Base-by-base conservation (phyloP, 2,329 filamentous ascomycete species). In the Sphaerulina musiva region DNA sequence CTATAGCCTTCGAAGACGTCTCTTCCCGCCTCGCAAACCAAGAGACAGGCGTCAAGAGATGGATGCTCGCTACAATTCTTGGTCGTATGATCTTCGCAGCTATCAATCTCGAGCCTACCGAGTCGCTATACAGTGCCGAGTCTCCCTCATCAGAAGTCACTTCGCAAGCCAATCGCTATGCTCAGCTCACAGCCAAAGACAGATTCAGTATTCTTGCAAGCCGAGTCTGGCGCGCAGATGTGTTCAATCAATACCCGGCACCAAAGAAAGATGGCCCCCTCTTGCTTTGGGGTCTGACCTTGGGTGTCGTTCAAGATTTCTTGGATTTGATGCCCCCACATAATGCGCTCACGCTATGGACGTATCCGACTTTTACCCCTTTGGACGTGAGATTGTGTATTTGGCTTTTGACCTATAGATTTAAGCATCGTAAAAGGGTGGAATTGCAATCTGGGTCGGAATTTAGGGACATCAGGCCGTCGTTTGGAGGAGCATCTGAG, bases 41-140 rank as follows among this genome's bases (percentile, higher is more conserved):
- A 73, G 78, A 31, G 65, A 76, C 81, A 1, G 74, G 77, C 11
- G 66, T 83, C 39, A 71, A 78, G 59, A 79, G 78, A 56, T 75
- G 76, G 62, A 73, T 81, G 57, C 71, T 82, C 38, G 76, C 80
- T 41, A 72, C 76, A 32, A 73, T 82, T 62, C 73, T 86, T 46
- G 83, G 83, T 9, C 77, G 79, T 56, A 86, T 87, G 83, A 75
- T 81, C 62, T 86, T 86, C 63, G 81, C 83, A 23, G 84, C 83
- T 6, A 79, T 87, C 32, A 74, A 74, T 44, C 73, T 87, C 9
- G 70, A 80, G 11, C 84, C 84, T 4, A 80, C 81, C 0, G 80
- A 84, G 62, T 82, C 78, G 12, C 69, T 81, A 8, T 79, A 81
- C 62, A 82, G 80, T 64, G 78, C 72, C 11, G 66, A 69, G 42